phyloP scores from a whole-genome alignment of 148 eudicot genomes.

The Cornus florida region DNA sequence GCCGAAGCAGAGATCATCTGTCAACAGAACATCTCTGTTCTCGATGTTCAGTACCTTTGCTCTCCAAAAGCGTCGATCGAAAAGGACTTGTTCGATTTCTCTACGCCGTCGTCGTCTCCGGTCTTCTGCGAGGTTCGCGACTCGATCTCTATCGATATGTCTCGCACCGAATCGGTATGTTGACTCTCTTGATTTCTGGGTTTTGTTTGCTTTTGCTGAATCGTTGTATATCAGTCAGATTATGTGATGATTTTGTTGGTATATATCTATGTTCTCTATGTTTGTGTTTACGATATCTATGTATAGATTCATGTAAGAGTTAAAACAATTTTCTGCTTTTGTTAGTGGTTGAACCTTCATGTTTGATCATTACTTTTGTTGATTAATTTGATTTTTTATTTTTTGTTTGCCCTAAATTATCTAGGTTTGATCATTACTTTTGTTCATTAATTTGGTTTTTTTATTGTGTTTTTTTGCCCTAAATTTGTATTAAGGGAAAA shows the following conservation, averaged over 20 bases:
- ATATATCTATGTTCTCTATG: too few species aligned
- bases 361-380: too few species aligned
- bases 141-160: constrained; percentile 22
- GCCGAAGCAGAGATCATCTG: constrained; percentile 29
- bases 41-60: background rate
- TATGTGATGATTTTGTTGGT: background rate
- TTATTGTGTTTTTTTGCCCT: too few species aligned
- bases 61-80: constrained; percentile 15
- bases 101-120: background rate
- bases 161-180: constrained; percentile 36
- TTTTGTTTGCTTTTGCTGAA: background rate
- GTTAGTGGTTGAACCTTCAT: too few species aligned
- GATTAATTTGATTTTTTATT: too few species aligned
- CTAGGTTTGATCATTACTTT: too few species aligned
- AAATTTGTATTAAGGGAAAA: too few species aligned
- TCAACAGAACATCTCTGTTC: constrained; percentile 19
- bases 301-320: too few species aligned
- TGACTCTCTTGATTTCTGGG: background rate
- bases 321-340: too few species aligned
- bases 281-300: too few species aligned
- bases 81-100: constrained; percentile 13
- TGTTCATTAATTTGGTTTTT: too few species aligned
- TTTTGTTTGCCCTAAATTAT: too few species aligned
- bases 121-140: background rate
- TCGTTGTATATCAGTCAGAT: background rate